A percentile compares a stretch with the other conserved stretches of the same genome.
These are phyloP conservation scores for Encephalitozoon hellem DNA, from an alignment of 371 early-diverging fungal species.

Conservation along the genomic window DNA sequence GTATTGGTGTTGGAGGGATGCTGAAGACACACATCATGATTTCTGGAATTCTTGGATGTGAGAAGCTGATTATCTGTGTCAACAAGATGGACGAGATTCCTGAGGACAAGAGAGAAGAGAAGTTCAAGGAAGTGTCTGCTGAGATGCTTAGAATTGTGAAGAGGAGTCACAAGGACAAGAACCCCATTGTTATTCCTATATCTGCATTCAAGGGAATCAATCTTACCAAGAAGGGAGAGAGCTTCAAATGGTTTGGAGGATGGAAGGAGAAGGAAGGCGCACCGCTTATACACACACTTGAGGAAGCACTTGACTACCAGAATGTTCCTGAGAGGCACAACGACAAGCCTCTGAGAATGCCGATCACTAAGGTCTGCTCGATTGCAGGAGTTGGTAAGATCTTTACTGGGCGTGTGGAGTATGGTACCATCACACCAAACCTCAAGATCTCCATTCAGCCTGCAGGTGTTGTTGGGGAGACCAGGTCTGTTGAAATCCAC, in stretches of 20 bases:
- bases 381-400: conserved; percentile 97
- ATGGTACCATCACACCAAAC: conserved; percentile 82
- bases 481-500: conserved; percentile 60
- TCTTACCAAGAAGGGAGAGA: conserved; percentile 76
- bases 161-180: conserved; percentile 83
- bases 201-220: conserved; percentile 87
- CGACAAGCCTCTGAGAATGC: conserved; percentile 95
- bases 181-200: conserved; percentile 71
- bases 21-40: conserved; percentile 86
- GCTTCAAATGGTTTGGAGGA: conserved; percentile 62
- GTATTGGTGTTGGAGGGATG: conserved; percentile 69
- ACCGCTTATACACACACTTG: conserved; percentile 76
- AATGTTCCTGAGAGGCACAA: conserved; percentile 81
- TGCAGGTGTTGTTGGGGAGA: conserved; percentile 41
- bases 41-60: conserved; percentile 85
- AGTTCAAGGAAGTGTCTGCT: conserved; percentile 81
- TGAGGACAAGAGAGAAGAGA: conserved; percentile 68
- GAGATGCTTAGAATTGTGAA: conserved; percentile 87
- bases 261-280: conserved; percentile 64
- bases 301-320: conserved; percentile 78
- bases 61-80: conserved; percentile 84
- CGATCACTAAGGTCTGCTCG: conserved; percentile 75
- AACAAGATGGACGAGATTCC: conserved; percentile 93
- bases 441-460: conserved; percentile 66
- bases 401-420: conserved; percentile 87